Percentiles rank a stretch among this genome's conserved stretches.
Conservation (phyloP, 208 protist genomes). For the Entamoeba moshkovskii region DNA sequence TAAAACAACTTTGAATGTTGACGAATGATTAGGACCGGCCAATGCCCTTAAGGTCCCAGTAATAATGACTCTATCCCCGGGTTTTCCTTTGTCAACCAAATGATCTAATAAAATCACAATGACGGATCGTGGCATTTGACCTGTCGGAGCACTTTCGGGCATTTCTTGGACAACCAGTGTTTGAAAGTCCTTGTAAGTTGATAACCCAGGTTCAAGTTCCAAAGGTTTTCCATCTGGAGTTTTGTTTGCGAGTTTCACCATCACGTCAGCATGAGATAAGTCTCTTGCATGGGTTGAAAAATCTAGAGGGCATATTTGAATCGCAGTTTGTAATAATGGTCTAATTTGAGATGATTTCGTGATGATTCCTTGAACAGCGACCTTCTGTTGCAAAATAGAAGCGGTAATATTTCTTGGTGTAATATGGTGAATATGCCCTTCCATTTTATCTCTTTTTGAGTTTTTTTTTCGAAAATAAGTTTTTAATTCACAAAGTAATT, state of each 20-base stretch:
- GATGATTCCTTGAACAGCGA: neutral
- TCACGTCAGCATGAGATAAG: neutral
- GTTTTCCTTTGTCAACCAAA: neutral
- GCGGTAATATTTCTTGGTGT: neutral
- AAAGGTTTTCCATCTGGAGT: constrained; percentile 53
- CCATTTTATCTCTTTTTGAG: neutral
- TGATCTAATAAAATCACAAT: neutral
- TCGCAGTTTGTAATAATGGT: neutral
- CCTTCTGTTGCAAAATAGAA: neutral
- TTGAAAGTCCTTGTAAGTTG: constrained; percentile 61
- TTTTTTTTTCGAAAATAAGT: too few species aligned
- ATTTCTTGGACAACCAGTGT: neutral
- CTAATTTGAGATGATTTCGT: neutral
- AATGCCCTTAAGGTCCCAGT: neutral
- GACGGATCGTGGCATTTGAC: neutral
- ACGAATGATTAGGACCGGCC: neutral
- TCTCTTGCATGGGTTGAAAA: neutral
- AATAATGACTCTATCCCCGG: neutral
- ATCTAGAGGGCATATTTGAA: neutral
- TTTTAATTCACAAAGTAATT: too few species aligned
- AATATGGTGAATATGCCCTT: neutral
- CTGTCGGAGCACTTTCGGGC: neutral
- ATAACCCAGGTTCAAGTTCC: constrained; percentile 64
- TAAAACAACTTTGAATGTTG: neutral
- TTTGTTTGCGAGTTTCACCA: neutral